These are phyloP conservation scores for Aspergillus pseudoterreus DNA, from an alignment of 2,329 filamentous ascomycete species.

Conservation along the genomic window DNA sequence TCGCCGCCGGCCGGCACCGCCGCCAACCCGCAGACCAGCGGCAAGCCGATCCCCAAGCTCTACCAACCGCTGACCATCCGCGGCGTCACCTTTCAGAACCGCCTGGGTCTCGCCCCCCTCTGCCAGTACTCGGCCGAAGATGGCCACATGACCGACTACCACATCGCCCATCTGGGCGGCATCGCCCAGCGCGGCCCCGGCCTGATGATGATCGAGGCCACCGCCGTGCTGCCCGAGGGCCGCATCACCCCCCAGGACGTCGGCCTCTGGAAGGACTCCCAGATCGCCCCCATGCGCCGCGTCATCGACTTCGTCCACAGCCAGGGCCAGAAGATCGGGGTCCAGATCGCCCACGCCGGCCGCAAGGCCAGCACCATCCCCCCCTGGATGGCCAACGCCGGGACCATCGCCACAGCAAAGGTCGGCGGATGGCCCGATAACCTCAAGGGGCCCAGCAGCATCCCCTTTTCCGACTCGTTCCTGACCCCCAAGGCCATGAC, in stretches of 20 bases:
- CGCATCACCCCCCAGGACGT: constrained; percentile 65
- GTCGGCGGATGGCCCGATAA: constrained; percentile 54
- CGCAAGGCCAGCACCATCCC: constrained; percentile 58
- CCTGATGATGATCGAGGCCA: constrained; percentile 74
- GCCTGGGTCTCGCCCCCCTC: constrained; percentile 51
- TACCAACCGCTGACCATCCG: constrained; percentile 57
- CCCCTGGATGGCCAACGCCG: constrained; percentile 39
- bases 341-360: constrained; percentile 81
- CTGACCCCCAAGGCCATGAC: constrained; percentile 66
- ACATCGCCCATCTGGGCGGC: constrained; percentile 76
- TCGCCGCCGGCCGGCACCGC: constrained; percentile 34
- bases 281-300: constrained; percentile 65
- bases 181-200: constrained; percentile 73
- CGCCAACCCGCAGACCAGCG: constrained; percentile 39
- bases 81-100: constrained; percentile 59
- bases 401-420: constrained; percentile 43
- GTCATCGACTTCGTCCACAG: constrained; percentile 76
- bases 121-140: constrained; percentile 66
- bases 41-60: constrained; percentile 49
- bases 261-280: constrained; percentile 77
- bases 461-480: constrained; percentile 60
- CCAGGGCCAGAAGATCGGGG: constrained; percentile 70
- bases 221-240: constrained; percentile 69
- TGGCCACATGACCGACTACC: constrained; percentile 75
- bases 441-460: constrained; percentile 55